Conservation (phyloP, 2,329 filamentous ascomycete genomes). For the Trematosphaeria pertusa region DNA sequence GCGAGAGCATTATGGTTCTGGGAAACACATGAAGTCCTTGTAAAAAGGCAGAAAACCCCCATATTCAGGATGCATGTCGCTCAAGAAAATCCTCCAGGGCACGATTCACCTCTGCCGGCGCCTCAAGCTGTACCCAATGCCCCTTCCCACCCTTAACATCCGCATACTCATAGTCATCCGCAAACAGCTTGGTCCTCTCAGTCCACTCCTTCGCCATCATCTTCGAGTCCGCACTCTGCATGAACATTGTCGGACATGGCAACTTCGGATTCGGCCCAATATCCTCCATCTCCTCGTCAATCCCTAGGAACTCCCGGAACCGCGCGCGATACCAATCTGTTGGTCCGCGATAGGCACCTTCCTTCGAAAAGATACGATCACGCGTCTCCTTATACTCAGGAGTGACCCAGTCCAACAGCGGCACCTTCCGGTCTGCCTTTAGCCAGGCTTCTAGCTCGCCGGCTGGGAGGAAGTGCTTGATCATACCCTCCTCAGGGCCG, state of each 20-base stretch:
- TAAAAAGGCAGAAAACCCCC: too few species aligned
- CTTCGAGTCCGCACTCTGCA: conserved; percentile 2
- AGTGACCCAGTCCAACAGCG: conserved; percentile 3
- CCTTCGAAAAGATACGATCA: conserved; percentile 6
- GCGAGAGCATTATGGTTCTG: too few species aligned
- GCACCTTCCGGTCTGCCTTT: not conserved
- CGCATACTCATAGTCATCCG: not conserved
- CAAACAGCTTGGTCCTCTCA: not conserved
- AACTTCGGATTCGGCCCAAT: conserved; percentile 1
- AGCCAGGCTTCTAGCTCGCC: conserved; percentile 11
- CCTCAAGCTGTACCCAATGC: conserved; percentile 4
- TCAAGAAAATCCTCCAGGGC: not conserved
- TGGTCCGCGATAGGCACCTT: conserved; percentile 6
- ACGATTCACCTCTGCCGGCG: conserved; percentile 1
- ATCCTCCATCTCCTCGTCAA: conserved; percentile 3
- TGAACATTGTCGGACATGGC: conserved; percentile 2
- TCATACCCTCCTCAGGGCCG: not conserved
- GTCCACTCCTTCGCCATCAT: not conserved
- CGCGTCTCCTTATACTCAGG: conserved; percentile 5
- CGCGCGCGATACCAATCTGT: conserved; percentile 10
- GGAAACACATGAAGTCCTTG: too few species aligned
- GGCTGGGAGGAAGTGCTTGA: conserved; percentile 8
- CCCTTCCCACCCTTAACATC: not conserved
- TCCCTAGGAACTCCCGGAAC: conserved; percentile 7
- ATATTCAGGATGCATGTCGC: too few species aligned